Base-by-base conservation (phyloP, 768 basidiomycete genomes). In the Albatrellus ellisii region DNA sequence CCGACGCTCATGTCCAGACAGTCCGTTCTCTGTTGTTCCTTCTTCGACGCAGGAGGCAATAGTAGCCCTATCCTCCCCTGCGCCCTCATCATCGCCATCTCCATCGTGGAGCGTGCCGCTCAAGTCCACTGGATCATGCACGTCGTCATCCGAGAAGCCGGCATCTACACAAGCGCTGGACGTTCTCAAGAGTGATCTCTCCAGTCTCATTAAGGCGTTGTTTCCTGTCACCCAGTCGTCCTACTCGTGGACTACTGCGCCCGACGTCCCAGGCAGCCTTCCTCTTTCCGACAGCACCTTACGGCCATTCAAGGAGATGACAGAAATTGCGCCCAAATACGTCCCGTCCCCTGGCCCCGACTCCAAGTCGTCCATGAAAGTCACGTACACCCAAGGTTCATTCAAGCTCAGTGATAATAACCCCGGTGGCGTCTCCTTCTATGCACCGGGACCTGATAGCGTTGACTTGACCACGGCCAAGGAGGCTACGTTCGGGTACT, bases 401-500 rank as follows among this genome's bases (percentile, higher is more conserved):
- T 75, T 68, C 59, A 73, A 63, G 12, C 70, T 69, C 51, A 54
- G 56, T 10, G 59, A 66, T 46, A 34, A 54, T 15, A 69, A 69
- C 11, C 61, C 59, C 40, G 77, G 78, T 41, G 80, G 80, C 14
- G 61, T 81, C 54, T 79, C 77, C 15, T 80, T 84, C 68, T 84
- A 85, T 57, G 69, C 79, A 33, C 68, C 70, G 31, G 81, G 79
- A 2, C 72, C 75, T 5, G 24, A 48, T 26, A 50, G 57, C 46
- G 64, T 76, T 35, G 69, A 75, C 54, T 59, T 80, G 46, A 67
- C 67, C 39, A 68, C 59, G 3, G 82, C 78, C 15, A 78, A 74
- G 54, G 79, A 83, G 50, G 72, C 73, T 10, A 75, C 75, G 2
- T 71, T 84, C 49, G 71, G 58, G 4, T 72, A 70, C 61, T 72